A percentile compares a stretch with the other conserved stretches of the same genome.
Evolutionary conservation across 441 rosid genomes (phyloP).

Genomic region (California macrophylla): DNA sequence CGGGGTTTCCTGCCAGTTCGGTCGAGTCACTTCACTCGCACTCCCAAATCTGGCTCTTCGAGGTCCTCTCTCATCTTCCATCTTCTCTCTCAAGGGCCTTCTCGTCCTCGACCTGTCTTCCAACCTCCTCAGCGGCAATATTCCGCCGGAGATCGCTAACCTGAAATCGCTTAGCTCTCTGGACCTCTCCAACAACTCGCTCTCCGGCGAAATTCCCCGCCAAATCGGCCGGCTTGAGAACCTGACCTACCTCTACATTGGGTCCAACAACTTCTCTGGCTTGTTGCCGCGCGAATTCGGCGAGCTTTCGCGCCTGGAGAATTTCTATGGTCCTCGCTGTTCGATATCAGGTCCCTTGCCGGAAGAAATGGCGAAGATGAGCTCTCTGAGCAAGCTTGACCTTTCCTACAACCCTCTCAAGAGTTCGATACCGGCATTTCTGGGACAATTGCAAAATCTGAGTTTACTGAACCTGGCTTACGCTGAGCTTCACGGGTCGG

Average conservation of each 20-base stretch:
- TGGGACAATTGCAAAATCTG: slow-evolving; percentile 51
- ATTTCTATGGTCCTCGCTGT: slow-evolving; percentile 46
- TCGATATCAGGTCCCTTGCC: slow-evolving; percentile 65
- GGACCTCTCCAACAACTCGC: slow-evolving; percentile 64
- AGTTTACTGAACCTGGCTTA: slow-evolving; percentile 46
- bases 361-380: slow-evolving; percentile 37
- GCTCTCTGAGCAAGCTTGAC: slow-evolving; percentile 43
- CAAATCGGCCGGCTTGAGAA: slow-evolving; percentile 45
- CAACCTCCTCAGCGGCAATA: slow-evolving; percentile 39
- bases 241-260: slow-evolving; percentile 63
- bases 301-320: slow-evolving; percentile 39
- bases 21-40: slow-evolving; percentile 37
- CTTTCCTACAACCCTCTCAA: slow-evolving; percentile 75
- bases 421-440: slow-evolving; percentile 47
- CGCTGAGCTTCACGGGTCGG: slow-evolving; percentile 51
- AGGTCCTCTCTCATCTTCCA: slow-evolving; percentile 40
- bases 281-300: slow-evolving; percentile 60
- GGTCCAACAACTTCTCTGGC: slow-evolving; percentile 56
- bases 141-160: slow-evolving; percentile 29
- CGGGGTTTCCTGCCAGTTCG: slow-evolving; percentile 51
- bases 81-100: slow-evolving; percentile 45
- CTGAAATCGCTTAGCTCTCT: slow-evolving; percentile 39
- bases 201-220: slow-evolving; percentile 48
- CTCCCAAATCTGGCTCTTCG: slow-evolving; percentile 34
- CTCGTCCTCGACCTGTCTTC: slow-evolving; percentile 47